Evolutionary conservation across 1,284 basidiomycete genomes (phyloP).

Genomic region (Heterobasidion irregulare): DNA sequence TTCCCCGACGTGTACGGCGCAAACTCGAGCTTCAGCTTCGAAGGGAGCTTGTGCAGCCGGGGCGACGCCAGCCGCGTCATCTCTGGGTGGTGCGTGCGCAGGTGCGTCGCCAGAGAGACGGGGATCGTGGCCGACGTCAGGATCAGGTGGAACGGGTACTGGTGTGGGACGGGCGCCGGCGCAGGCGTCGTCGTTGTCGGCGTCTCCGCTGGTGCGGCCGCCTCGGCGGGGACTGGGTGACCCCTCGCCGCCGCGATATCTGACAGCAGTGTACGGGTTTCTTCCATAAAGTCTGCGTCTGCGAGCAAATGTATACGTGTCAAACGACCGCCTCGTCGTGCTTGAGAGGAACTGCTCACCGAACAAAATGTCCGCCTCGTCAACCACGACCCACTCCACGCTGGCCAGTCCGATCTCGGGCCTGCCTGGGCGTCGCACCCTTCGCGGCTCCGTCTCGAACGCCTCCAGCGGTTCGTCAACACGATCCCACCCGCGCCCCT

Average conservation of each 20-base stretch:
- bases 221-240: constrained; percentile 26
- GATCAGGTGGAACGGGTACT: constrained; percentile 71
- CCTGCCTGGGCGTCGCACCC: constrained; percentile 15
- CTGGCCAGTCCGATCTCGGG: constrained; percentile 48
- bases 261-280: constrained; percentile 58
- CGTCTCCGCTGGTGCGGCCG: constrained; percentile 14
- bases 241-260: constrained; percentile 63
- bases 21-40: constrained; percentile 62
- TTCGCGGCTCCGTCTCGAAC: constrained; percentile 12
- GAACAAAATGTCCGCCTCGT: constrained; percentile 87
- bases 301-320: not conserved
- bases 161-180: constrained; percentile 15
- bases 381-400: constrained; percentile 81
- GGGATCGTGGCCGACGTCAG: constrained; percentile 88
- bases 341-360: constrained; percentile 34
- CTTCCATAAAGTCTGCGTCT: constrained; percentile 76
- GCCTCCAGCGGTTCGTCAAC: constrained; percentile 13
- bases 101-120: constrained; percentile 58
- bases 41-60: constrained; percentile 69
- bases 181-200: constrained; percentile 10
- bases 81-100: constrained; percentile 51
- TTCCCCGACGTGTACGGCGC: constrained; percentile 73
- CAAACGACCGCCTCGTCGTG: not conserved
- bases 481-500: constrained; percentile 60
- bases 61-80: constrained; percentile 70